phyloP scores from a whole-genome alignment of 352 stramenopile genomes.

The Globisporangium solare region DNA sequence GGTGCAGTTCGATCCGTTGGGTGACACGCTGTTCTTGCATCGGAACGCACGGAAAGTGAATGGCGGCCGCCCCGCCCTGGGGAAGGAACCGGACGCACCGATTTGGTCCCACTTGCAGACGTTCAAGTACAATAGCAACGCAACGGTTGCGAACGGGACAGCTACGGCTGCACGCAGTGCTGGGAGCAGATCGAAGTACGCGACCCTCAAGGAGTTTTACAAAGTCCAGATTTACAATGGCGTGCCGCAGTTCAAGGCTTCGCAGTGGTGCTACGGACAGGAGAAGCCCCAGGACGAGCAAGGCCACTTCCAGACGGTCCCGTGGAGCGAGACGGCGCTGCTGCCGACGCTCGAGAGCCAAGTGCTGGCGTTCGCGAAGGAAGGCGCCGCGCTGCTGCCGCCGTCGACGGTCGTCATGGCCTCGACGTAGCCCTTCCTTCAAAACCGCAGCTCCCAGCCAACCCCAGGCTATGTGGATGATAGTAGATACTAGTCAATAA shows the following conservation, averaged over 20 bases:
- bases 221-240: slow-evolving; percentile 16
- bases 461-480: too few species aligned
- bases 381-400: slow-evolving; percentile 7
- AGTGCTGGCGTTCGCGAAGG: slow-evolving; percentile 7
- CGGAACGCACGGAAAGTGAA: slow-evolving; percentile 44
- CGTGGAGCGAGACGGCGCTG: slow-evolving; percentile 10
- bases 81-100: slow-evolving; percentile 5
- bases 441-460: background rate
- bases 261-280: slow-evolving; percentile 18
- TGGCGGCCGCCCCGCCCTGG: slow-evolving; percentile 4
- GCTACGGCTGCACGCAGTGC: background rate
- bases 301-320: slow-evolving; percentile 8
- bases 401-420: slow-evolving; percentile 4
- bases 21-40: slow-evolving; percentile 44
- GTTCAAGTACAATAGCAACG: slow-evolving; percentile 9
- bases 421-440: background rate
- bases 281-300: background rate
- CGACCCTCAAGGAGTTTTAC: slow-evolving; percentile 13
- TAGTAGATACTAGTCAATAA: background rate
- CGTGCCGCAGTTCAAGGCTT: slow-evolving; percentile 10
- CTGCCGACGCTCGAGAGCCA: slow-evolving; percentile 2
- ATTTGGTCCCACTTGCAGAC: slow-evolving; percentile 20
- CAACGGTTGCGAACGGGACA: background rate
- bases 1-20: slow-evolving; percentile 28
- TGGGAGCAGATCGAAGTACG: slow-evolving; percentile 2